Base-by-base conservation (phyloP, 176 grass and related monocot genomes). In the Carex kokanica region DNA sequence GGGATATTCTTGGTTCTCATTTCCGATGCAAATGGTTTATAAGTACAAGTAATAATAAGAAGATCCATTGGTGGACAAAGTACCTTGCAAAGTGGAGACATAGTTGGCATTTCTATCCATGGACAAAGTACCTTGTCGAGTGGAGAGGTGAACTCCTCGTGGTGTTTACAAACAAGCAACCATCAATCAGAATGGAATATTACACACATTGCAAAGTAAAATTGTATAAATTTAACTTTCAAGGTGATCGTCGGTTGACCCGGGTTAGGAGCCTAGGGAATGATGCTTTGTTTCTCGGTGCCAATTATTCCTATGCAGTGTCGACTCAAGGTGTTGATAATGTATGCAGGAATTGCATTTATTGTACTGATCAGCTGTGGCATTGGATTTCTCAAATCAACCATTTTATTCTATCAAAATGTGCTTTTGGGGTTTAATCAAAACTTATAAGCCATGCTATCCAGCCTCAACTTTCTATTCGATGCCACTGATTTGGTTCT, bases 401-500 rank as follows among this genome's bases (percentile, higher is more conserved):
- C 4, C n/a, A 40, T 14, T 68, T n/a, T n/a, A n/a, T 68, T 40
- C 31, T 3, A 40, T 68, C 32, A 5, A 36, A 67, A 68, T 68
- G 31, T 15, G 32, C 65, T n/a, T 68, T 40, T 17, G 31, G 65
- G 8, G 65, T 80, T 80, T 80, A 58, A 60, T 4, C 32, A 34
- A 80, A 80, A 80, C 77, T 80, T 80, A 55, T 40, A 36, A 60
- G 5, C 77, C 52, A 3, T 58, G 25, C 32, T 60, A 60, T 8
- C 77, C 3, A 31, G 3, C 27, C 14, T 32, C 6, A 18, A 7
- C 57, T 36, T 54, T 5, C 17, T 34, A 80, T 80, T 80, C 29
- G 53, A 54, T 58, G 21, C 53, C 77, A 34, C 77, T 15, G 17
- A 80, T 34, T 60, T 80, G 77, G 77, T 60, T 80, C 77, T 40